Evolutionary conservation across 257 asterid species (phyloP), one percentile per base, ranked within the genome.

Genomic region (Plantago major): DNA sequence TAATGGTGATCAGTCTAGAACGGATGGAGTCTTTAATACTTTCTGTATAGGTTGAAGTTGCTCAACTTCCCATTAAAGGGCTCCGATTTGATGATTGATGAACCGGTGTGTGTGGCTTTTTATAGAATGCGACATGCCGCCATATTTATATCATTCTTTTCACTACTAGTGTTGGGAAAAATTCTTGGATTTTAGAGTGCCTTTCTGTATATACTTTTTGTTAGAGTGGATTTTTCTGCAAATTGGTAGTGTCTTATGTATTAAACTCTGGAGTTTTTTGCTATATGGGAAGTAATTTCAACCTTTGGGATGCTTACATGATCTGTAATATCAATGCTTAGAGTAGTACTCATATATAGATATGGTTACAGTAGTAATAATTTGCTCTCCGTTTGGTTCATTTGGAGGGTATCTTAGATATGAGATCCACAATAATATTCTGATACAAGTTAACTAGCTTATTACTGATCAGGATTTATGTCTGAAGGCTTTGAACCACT

Each of bases 181-280:
- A 58, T 65, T 55, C 66, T 72, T 67, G 74, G 78, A 68, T 75
- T 67, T 74, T 65, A 61, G 76, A 62, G 79, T 75, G 80, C 73
- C 62, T 55, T 57, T 66, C 22, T 81, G 78, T 71, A 73, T 70
- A 76, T 73, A 74, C 53, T 19, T 44, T 65, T 54, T 62, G 7
- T 53, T 67, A 62, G 73, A 62, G 73, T 58, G 14, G 73, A 18
- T 74, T 71, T 71, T 65, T 30, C 10, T 50, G 59, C n/a, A 26
- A 60, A 72, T 49, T 62, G 64, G 42, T 67, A 47, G 58, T 16
- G 46, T 12, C 49, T 28, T 55, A 64, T 55, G 54, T 37, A 37
- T 60, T 60, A 22, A 16, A 8, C 9, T 42, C 37, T 64, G 78
- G 67, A 63, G 46, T 18, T 60, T 30, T 33, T 16, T 37, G 17